Evolutionary conservation across 305 asterid genomes (phyloP).

Genomic region (Ilex paraguariensis): DNA sequence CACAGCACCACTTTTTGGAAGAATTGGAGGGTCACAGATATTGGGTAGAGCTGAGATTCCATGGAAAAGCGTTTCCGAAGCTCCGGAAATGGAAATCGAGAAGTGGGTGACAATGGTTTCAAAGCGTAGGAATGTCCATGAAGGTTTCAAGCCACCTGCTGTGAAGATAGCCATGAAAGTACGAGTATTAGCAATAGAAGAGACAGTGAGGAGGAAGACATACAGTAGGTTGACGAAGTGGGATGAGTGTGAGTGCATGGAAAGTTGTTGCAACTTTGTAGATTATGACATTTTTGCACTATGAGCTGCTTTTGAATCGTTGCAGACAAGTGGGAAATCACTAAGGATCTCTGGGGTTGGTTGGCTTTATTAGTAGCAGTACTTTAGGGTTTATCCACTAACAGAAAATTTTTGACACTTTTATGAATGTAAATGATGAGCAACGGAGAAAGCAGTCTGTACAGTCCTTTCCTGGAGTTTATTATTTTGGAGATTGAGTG

Average conservation of each 20-base stretch:
- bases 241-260: constrained; percentile 26
- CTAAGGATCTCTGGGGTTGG: no score
- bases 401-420: no score
- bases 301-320: constrained; percentile 31
- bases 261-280: constrained; percentile 21
- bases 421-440: no score
- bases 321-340: not conserved
- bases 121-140: constrained; percentile 15
- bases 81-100: constrained; percentile 30
- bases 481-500: no score
- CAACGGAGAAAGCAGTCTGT: no score
- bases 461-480: no score
- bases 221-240: constrained; percentile 7
- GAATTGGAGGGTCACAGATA: constrained; percentile 32
- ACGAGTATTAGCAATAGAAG: constrained; percentile 7
- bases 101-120: constrained; percentile 49
- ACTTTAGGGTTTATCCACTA: no score
- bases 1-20: constrained; percentile 25
- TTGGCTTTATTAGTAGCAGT: no score
- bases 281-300: constrained; percentile 40
- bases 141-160: constrained; percentile 37
- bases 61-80: constrained; percentile 33
- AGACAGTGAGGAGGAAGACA: not conserved
- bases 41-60: constrained; percentile 60
- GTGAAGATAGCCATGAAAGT: constrained; percentile 34